phyloP scores from a whole-genome alignment of 2,329 filamentous ascomycete species.

The Epicoccum sorghinum region DNA sequence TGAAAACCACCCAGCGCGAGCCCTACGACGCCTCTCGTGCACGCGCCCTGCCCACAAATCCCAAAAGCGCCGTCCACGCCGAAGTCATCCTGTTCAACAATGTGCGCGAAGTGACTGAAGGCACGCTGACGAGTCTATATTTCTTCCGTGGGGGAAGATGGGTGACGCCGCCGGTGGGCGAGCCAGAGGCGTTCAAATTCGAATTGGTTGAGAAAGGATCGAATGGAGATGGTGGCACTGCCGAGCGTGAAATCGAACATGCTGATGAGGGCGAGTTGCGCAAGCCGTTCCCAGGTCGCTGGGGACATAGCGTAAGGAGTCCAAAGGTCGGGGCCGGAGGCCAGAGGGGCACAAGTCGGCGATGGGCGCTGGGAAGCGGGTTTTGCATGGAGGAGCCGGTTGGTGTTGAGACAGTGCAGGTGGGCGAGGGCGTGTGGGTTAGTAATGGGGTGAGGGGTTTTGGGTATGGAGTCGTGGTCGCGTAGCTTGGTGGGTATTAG shows the following conservation, averaged over 20 bases:
- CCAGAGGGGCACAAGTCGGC: conserved; percentile 79
- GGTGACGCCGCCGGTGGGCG: conserved; percentile 72
- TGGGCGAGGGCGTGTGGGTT: conserved; percentile 83
- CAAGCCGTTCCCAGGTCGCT: conserved; percentile 45
- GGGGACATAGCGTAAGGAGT: conserved; percentile 47
- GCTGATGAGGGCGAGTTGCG: conserved; percentile 45
- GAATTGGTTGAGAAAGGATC: too few species aligned
- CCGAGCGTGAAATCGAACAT: background rate
- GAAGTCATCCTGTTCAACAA: conserved; percentile 79
- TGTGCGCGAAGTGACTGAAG: conserved; percentile 77
- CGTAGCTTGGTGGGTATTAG: background rate
- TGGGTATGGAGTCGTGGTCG: conserved; percentile 44
- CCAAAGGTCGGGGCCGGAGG: conserved; percentile 71
- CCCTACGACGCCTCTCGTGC: conserved; percentile 74
- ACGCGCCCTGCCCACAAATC: conserved; percentile 60
- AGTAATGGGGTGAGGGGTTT: conserved; percentile 90
- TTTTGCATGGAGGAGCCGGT: conserved; percentile 72
- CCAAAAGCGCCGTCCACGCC: conserved; percentile 40
- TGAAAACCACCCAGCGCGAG: conserved; percentile 80
- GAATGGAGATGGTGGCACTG: background rate
- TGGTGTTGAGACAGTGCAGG: conserved; percentile 62
- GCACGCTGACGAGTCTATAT: conserved; percentile 81
- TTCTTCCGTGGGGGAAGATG: conserved; percentile 75
- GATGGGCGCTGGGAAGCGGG: conserved; percentile 76
- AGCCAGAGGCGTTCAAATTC: conserved; percentile 33